Conservation (phyloP, 208 protist genomes). For the Acanthamoeba pearcei region DNA sequence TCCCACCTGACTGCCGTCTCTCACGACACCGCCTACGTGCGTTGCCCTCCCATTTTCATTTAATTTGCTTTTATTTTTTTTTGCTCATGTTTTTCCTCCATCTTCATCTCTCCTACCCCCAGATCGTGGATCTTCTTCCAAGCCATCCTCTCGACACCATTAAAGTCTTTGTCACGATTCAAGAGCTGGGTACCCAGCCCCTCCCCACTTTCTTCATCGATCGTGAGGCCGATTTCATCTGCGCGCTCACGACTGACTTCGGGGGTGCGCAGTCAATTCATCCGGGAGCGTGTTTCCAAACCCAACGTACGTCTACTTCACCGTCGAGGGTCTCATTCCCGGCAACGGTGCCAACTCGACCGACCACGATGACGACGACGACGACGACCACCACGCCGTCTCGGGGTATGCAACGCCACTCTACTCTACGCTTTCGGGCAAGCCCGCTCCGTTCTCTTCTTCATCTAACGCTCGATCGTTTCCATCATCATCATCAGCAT, state of each 20-base stretch:
- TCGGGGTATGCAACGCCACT: neutral
- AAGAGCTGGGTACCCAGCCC: neutral
- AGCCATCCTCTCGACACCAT: constrained; percentile 25
- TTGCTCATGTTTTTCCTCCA: neutral
- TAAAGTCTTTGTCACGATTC: constrained; percentile 11
- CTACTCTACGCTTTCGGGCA: neutral
- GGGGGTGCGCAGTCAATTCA: neutral
- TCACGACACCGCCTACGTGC: too few species aligned
- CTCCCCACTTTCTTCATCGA: neutral
- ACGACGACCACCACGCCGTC: constrained; percentile 11
- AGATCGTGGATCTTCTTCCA: constrained; percentile 17
- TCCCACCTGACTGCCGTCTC: neutral
- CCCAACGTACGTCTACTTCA: constrained; percentile 20
- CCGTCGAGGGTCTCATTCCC: constrained; percentile 16
- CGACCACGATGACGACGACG: neutral
- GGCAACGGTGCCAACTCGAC: neutral
- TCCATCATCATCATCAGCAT: neutral
- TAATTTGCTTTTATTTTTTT: neutral
- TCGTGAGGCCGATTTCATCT: neutral
- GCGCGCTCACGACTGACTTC: neutral
- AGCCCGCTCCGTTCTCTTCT: neutral
- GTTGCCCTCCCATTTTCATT: neutral
- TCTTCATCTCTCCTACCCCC: neutral
- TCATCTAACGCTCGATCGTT: neutral
- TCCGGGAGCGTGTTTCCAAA: constrained; percentile 6